Base-by-base conservation (phyloP, 257 asterid genomes). In the Ilex aquifolium region DNA sequence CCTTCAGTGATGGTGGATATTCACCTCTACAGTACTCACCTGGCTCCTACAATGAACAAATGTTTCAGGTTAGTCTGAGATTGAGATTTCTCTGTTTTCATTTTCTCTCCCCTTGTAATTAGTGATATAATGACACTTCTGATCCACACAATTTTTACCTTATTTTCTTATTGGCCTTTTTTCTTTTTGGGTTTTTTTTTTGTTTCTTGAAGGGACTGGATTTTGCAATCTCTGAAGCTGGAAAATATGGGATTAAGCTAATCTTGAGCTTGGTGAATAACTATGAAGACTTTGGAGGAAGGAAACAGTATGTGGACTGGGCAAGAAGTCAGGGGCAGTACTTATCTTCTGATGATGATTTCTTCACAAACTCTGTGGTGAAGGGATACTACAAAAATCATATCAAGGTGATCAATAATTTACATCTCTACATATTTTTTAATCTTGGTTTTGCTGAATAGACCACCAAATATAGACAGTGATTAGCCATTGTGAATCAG, bases 291-390 rank as follows among this genome's bases (percentile, higher is more conserved):
- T 68, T 2, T 30, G 88, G 96, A 36, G 91, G 96, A 54, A 88
- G 75, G 70, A 64, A 67, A 15, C 89, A 80, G 74, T 88, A 88
- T 63, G 91, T 83, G 48, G 66, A 76, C 4, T 88, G 95, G 96
- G 96, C 82, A 66, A 88, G 75, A 66, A 66, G 53, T 58, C 44
- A 62, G 8, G 85, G 88, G 31, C 76, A 79, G 17, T 5, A 66
- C 11, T 29, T 83, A 62, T 7, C 36, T 10, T 81, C 87, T 13
- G 88, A 80, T 13, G 91, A 85, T 68, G 91, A 78, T 63, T 88
- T 88, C 86, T 85, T 71, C 77, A 78, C 82, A 2, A 78, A 85
- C 63, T 54, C 74, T 11, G 66, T 73, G 36, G 86, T 72, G 0
- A 83, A 80, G 65, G 72, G 48, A 7, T 82, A 70, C 71, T 88